Evolutionary conservation across 768 basidiomycete genomes (phyloP).

Genomic region (Russula brevipes): DNA sequence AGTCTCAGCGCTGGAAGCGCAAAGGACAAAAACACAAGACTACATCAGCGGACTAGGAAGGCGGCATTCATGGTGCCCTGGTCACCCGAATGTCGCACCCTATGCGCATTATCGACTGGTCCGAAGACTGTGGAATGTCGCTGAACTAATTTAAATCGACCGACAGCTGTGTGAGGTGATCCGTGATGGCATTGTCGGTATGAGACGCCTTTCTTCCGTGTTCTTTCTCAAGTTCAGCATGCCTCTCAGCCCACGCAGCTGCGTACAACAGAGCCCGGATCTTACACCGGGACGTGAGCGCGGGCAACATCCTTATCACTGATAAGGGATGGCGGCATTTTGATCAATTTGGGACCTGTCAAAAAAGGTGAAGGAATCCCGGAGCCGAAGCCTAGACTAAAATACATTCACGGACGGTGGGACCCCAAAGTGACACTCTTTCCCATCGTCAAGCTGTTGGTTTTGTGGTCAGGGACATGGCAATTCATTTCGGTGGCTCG

Average conservation of each 20-base stretch:
- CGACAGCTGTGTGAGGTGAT: neutral
- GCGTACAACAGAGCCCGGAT: slow-evolving; percentile 1
- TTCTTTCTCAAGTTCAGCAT: too few species aligned
- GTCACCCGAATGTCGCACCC: neutral
- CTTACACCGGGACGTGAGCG: neutral
- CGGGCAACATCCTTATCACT: neutral
- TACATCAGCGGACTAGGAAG: neutral
- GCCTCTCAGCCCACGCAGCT: neutral
- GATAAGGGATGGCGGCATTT: neutral
- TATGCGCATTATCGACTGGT: neutral
- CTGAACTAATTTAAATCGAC: neutral
- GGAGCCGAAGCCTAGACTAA: neutral
- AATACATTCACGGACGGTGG: slow-evolving; percentile 2
- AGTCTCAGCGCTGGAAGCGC: neutral
- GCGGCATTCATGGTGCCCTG: neutral
- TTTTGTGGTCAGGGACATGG: slow-evolving; percentile 18
- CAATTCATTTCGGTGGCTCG: slow-evolving; percentile 18
- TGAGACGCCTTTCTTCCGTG: too few species aligned
- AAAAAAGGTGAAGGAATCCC: neutral
- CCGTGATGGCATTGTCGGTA: too few species aligned
- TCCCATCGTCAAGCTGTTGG: neutral
- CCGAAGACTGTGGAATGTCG: neutral
- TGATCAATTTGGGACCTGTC: slow-evolving; percentile 7
- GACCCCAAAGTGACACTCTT: too few species aligned
- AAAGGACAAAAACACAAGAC: neutral